Base-by-base conservation (phyloP, 129 eudicot genomes). In the Tanacetum coccineum region DNA sequence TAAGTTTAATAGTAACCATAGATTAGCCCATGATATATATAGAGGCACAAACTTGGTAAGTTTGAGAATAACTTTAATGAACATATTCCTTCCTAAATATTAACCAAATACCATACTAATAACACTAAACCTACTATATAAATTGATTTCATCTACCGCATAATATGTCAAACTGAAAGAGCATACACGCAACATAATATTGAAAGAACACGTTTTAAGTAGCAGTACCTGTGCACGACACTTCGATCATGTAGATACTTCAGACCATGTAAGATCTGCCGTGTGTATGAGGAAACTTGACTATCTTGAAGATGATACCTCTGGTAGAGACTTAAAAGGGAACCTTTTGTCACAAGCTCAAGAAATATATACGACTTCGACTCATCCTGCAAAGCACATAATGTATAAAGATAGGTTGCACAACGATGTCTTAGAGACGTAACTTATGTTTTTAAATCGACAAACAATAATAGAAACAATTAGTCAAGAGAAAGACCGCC, bases 261-360 rank as follows among this genome's bases (percentile, higher is more conserved):
- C 77, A 92, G 79, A 47, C 98, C 98, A 75, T 78, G 79, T 58
- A 92, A 66, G 75, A 92, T 92, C 71, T 92, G 98, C 64, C 96
- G 79, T 28, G 96, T 86, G 75, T 88, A 92, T 46, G 81, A 78
- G 44, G 96, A 88, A 64, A 84, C 98, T 67, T 72, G 83, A 48
- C 87, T 80, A 81, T 92, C 98, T 73, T 69, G 78, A 71, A 92
- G 89, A 71, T 64, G 64, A 71, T 88, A 88, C 79, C 79, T 82
- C 76, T 80, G 87, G 62, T 88, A 88, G 25, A 92, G 88, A 62
- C 83, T 88, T 60, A 84, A 58, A 71, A 92, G 98, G 64, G 95
- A 85, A 50, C 96, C 96, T 68, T 88, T 77, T 14, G 88, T 85
- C 51, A 87, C 95, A 59, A 92, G 85, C 88, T 92, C 96, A 70